These are phyloP conservation scores for Parasarocladium wereldwijsianum DNA, from an alignment of 2,329 filamentous ascomycete species.

Conservation along the genomic window DNA sequence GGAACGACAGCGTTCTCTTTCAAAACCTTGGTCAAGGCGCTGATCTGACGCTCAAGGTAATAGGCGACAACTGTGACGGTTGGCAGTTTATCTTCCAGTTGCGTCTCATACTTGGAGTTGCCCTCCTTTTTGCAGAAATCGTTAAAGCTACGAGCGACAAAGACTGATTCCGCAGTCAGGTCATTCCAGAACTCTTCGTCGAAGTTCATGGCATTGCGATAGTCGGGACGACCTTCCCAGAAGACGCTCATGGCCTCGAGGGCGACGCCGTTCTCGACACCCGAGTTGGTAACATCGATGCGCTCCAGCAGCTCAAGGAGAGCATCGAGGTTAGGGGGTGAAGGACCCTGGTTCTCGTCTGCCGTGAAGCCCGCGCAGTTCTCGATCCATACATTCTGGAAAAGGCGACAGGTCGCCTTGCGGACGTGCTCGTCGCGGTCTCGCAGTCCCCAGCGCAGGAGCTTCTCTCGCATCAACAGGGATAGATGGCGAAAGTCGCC, in stretches of 20 bases:
- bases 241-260: constrained; percentile 91
- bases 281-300: constrained; percentile 84
- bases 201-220: constrained; percentile 57
- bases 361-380: constrained; percentile 53
- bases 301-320: constrained; percentile 83
- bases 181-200: constrained; percentile 69
- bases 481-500: constrained; percentile 92
- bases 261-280: constrained; percentile 77
- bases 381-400: constrained; percentile 95
- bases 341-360: constrained; percentile 26
- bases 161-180: constrained; percentile 71
- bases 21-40: constrained; percentile 49
- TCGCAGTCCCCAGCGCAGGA: constrained; percentile 84
- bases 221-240: constrained; percentile 84
- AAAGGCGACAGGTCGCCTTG: constrained; percentile 78
- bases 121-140: constrained; percentile 71
- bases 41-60: constrained; percentile 69
- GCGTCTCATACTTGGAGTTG: constrained; percentile 57
- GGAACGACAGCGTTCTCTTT: constrained; percentile 38
- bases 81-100: constrained; percentile 85
- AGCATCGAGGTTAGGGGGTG: constrained; percentile 62
- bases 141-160: constrained; percentile 85
- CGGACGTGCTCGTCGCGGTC: constrained; percentile 91
- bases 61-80: constrained; percentile 87
- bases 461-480: constrained; percentile 85